phyloP scores from a whole-genome alignment of 257 asterid genomes.

The Coffea canephora region DNA sequence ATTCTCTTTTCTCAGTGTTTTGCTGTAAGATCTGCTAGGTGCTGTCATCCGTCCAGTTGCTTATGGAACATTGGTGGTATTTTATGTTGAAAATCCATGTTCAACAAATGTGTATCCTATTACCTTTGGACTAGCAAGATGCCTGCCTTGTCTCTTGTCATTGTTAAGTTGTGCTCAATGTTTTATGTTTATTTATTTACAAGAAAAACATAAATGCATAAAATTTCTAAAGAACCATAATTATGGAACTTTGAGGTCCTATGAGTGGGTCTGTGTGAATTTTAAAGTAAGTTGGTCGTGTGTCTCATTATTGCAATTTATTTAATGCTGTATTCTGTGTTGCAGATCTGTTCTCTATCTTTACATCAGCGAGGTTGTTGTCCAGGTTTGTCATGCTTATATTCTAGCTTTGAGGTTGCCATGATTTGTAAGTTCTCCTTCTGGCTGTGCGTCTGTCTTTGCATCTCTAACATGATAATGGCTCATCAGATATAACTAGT shows the following conservation, averaged over 20 bases:
- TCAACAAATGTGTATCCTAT: not conserved
- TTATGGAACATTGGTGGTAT: not conserved
- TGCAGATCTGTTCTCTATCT: constrained; percentile 72
- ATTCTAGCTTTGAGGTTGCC: not conserved
- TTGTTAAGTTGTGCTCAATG: not conserved
- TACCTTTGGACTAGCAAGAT: not conserved
- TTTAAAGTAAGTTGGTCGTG: not conserved
- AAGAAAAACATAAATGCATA: not conserved
- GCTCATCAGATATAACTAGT: not conserved
- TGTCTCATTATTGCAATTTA: not conserved
- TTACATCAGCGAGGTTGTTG: constrained; percentile 71
- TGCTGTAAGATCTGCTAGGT: not conserved
- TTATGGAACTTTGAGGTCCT: not conserved
- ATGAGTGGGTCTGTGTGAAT: not conserved
- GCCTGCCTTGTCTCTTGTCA: not conserved
- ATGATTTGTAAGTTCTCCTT: not conserved
- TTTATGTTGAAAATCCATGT: not conserved
- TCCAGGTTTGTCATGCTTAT: constrained; percentile 55
- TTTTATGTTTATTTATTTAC: too few relatives aligned
- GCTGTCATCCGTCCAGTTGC: not conserved
- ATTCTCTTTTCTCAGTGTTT: not conserved
- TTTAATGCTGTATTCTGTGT: not conserved
- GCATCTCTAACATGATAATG: not conserved
- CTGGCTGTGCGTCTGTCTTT: not conserved
- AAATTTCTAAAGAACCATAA: not conserved